Evolutionary conservation across 1,284 basidiomycete genomes (phyloP), one percentile per base, ranked within the genome.

Genomic region (Ceratobasidium theobromae): DNA sequence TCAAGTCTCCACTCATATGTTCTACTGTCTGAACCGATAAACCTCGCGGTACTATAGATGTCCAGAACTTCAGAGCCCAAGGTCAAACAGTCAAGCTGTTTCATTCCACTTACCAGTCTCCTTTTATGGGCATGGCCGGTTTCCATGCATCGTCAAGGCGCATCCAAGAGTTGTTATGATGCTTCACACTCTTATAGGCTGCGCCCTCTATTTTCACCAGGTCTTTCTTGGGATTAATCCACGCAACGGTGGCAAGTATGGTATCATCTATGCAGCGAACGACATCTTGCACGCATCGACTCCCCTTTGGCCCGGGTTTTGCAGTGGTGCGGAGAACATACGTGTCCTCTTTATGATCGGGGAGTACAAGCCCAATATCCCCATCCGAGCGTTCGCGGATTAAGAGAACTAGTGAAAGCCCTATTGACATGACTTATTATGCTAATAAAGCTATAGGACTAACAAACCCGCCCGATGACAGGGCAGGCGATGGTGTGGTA

Each of bases 101-200:
- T n/a, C n/a, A n/a, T n/a, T 14, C 27, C 23, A 52, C 58, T 21
- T 30, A 64, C 58, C 58, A 64, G 35, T 64, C 48, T 6, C 58
- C 58, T 32, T 52, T 64, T 3, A 48, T 43, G 4, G 58, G 58
- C 6, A 30, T 35, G 14, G 58, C 58, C 11, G 46, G 35, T 40
- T 64, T 64, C 58, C 58, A 64, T 11, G 58, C 58, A n/a, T 64
- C 48, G 35, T 52, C 58, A 2, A 64, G 48, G 16, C 33, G 48
- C 21, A 64, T 32, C 58, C 58, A 64, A 18, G 52, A 35, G 23
- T 25, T 23, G 12, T 14, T 11, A 11, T 23, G 4, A n/a, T 48
- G n/a, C 16, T 38, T 38, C 18, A n/a, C n/a, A 28, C 8, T 14
- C 48, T 30, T 52, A 48, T 38, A 48, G n/a, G 33, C 48, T 12